Conservation (phyloP, 306 rosid species). For the Argentina anserina region DNA sequence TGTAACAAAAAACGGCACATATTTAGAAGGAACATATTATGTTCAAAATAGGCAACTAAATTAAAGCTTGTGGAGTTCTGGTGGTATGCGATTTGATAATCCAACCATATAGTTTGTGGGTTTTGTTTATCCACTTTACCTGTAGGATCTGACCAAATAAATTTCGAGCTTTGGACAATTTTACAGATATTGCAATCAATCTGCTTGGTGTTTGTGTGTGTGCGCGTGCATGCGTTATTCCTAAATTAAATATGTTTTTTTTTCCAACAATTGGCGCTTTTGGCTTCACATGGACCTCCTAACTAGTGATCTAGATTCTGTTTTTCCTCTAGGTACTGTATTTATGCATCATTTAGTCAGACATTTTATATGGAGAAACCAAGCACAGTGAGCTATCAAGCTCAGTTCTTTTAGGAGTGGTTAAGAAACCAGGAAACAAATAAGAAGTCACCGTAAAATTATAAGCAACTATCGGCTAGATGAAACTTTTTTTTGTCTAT, state of each 20-base stretch:
- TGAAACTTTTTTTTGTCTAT: background rate
- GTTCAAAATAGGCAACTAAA: background rate
- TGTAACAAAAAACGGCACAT: too few relatives aligned
- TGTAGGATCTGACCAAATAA: background rate
- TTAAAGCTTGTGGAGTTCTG: background rate
- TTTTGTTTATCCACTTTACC: background rate
- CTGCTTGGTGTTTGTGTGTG: background rate
- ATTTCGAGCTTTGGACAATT: background rate
- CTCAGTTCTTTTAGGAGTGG: background rate
- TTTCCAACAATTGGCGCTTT: background rate
- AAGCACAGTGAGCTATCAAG: background rate
- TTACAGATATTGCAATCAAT: background rate
- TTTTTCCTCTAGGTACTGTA: background rate
- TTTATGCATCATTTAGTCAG: background rate
- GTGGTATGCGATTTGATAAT: background rate
- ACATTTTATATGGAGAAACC: background rate
- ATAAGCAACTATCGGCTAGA: background rate
- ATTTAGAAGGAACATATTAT: background rate
- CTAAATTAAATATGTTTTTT: background rate
- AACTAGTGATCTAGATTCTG: background rate
- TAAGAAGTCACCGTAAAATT: background rate
- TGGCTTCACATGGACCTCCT: background rate
- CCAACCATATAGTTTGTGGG: background rate
- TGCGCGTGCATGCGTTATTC: too few relatives aligned
- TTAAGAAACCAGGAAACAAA: background rate